Percentiles rank a stretch among this genome's conserved stretches.
Evolutionary conservation across 2,329 filamentous ascomycete species (phyloP).

Genomic region (Aspergillus persii): DNA sequence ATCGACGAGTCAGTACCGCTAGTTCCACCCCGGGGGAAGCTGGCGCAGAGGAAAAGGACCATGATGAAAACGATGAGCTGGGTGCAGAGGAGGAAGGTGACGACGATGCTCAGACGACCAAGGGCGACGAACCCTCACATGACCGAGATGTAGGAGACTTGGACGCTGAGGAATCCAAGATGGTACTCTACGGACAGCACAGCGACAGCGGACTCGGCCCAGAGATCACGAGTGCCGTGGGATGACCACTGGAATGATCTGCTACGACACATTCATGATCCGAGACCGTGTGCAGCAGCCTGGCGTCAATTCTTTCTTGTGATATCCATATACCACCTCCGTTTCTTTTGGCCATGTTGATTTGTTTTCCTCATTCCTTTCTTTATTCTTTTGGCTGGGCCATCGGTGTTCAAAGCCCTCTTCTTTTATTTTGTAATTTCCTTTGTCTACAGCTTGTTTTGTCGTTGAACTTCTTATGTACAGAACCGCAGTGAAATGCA

Average conservation of each 20-base stretch:
- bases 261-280: neutral
- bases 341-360: slow-evolving; percentile 4
- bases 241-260: neutral
- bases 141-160: slow-evolving; percentile 18
- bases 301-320: slow-evolving; percentile 10
- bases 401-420: neutral
- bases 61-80: slow-evolving; percentile 5
- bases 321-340: slow-evolving; percentile 27
- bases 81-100: slow-evolving; percentile 7
- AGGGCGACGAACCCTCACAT: slow-evolving; percentile 13
- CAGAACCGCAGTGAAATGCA: neutral
- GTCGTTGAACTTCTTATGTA: neutral
- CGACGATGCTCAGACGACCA: slow-evolving; percentile 17
- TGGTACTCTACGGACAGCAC: slow-evolving; percentile 29
- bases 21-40: slow-evolving; percentile 37
- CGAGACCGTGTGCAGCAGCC: neutral
- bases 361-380: neutral
- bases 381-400: neutral
- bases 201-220: slow-evolving; percentile 31
- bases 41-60: slow-evolving; percentile 5
- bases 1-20: slow-evolving; percentile 40
- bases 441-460: slow-evolving; percentile 17
- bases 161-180: slow-evolving; percentile 23
- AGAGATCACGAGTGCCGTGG: slow-evolving; percentile 24
- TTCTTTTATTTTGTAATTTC: slow-evolving; percentile 20